Conservation (phyloP, 2,329 filamentous ascomycete genomes). For the Apiospora kogelbergensis region DNA sequence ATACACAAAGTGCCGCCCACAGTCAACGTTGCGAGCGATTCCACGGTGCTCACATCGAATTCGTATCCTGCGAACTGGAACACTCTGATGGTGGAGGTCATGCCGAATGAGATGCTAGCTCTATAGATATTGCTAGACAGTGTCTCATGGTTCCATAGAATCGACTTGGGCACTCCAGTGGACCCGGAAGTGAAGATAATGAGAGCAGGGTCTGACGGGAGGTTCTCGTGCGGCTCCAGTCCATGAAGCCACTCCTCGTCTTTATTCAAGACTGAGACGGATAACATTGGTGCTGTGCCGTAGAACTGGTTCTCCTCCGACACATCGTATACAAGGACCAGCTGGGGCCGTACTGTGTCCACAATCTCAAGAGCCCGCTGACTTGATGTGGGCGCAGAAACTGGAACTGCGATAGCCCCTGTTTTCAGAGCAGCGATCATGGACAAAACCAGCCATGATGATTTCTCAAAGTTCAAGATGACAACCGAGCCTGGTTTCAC, state of each 20-base stretch:
- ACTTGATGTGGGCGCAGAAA: neutral
- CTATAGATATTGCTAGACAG: neutral
- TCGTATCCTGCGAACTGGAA: neutral
- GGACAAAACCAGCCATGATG: neutral
- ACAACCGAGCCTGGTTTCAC: neutral
- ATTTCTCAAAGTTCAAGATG: neutral
- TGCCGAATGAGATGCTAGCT: neutral
- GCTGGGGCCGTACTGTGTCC: neutral
- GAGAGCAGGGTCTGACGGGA: neutral
- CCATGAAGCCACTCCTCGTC: neutral
- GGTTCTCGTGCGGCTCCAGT: neutral
- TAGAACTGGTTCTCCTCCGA: neutral
- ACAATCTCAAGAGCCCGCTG: neutral
- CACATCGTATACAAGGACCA: neutral
- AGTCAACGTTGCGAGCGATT: neutral
- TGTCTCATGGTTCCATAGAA: neutral
- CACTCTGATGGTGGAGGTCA: neutral
- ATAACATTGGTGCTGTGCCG: neutral
- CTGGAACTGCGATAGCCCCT: neutral
- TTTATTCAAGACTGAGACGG: neutral
- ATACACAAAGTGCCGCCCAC: neutral
- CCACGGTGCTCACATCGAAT: neutral
- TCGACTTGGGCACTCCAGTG: neutral
- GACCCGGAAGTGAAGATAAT: conserved; percentile 5
- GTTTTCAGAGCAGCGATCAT: neutral